These are phyloP conservation scores for Tolypocladium nubicola DNA, from an alignment of 2,329 filamentous ascomycete species.

Conservation along the genomic window DNA sequence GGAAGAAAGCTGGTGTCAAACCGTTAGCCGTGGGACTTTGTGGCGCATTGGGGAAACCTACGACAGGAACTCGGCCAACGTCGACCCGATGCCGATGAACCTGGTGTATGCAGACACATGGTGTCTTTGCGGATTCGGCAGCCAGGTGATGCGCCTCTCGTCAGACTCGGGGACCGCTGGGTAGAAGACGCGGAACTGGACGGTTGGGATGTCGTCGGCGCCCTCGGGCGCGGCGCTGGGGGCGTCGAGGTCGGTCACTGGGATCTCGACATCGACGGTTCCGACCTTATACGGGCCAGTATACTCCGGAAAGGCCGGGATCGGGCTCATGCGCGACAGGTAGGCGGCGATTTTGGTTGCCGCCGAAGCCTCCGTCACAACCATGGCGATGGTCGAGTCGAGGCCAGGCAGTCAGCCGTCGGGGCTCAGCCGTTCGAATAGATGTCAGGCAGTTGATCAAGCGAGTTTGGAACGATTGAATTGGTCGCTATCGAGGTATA, in stretches of 20 bases:
- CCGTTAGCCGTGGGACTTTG: not conserved
- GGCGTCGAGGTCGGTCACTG: slow-evolving; percentile 46
- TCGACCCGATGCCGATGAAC: slow-evolving; percentile 57
- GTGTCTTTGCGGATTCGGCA: slow-evolving; percentile 64
- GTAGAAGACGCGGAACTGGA: slow-evolving; percentile 77
- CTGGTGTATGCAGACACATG: slow-evolving; percentile 66
- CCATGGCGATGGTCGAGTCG: slow-evolving; percentile 7
- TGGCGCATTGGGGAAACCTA: slow-evolving; percentile 24
- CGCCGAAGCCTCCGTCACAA: slow-evolving; percentile 9
- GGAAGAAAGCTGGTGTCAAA: slow-evolving; percentile 45
- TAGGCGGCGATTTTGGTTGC: slow-evolving; percentile 32
- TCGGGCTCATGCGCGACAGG: slow-evolving; percentile 50
- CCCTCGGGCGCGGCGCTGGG: slow-evolving; percentile 43
- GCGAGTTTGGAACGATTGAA: not conserved
- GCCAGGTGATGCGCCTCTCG: slow-evolving; percentile 59
- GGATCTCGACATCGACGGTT: slow-evolving; percentile 71
- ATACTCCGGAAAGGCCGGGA: slow-evolving; percentile 65
- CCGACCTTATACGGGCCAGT: slow-evolving; percentile 71
- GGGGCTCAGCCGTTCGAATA: not conserved
- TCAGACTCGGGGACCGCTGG: slow-evolving; percentile 46
- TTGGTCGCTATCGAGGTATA: not conserved
- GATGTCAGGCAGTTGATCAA: not conserved
- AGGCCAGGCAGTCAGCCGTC: not conserved
- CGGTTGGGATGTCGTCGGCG: slow-evolving; percentile 52
- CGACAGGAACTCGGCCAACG: slow-evolving; percentile 49